Evolutionary conservation across 192 early-diverging fungal species (phyloP), one percentile per base, ranked within the genome.

Genomic region (Rhizophagus sp.): DNA sequence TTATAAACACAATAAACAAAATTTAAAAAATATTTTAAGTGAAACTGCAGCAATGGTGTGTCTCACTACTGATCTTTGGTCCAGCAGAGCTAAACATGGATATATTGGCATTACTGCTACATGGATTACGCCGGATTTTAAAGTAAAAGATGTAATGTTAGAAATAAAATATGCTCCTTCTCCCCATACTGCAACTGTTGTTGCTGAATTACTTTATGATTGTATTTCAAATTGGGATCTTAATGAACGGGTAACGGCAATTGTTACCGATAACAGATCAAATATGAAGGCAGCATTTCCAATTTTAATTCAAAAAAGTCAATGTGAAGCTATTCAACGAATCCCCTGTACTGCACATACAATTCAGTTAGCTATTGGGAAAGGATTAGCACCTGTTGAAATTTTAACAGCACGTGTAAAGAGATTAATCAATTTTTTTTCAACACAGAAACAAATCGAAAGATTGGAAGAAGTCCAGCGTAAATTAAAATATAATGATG

Each of bases 91-190:
- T 24, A 64, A 64, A n/a, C 24, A 64, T 30, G 25, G 63, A 71
- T 71, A 71, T 36, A 36, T 71, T 10, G 69, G 69, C 34, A n/a
- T 71, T 3, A 15, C 25, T 22, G 41, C n/a, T 36, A 36, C 15
- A 36, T 71, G 69, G 69, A 71, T 71, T 71, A 71, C 69, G 0
- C 34, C 34, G 1, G 8, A 71, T n/a, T 71, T 71, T 47, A 47
- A 71, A 47, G 17, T 71, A 10, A 71, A 71, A 47, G 36, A 71
- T 44, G 69, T 36, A 36, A 36, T 36, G 34, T 36, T 36, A 34
- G 34, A 34, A 34, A 34, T 34, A 34, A 1, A 34, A 34, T 34
- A 34, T 34, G 34, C 34, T 34, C 34, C 34, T 34, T 34, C 34
- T 4, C 33, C 2, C 34, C 2, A 70, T 36, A 19, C 68, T 7